phyloP scores from a whole-genome alignment of 2,329 filamentous ascomycete species.

The Trichophyton rubrum region DNA sequence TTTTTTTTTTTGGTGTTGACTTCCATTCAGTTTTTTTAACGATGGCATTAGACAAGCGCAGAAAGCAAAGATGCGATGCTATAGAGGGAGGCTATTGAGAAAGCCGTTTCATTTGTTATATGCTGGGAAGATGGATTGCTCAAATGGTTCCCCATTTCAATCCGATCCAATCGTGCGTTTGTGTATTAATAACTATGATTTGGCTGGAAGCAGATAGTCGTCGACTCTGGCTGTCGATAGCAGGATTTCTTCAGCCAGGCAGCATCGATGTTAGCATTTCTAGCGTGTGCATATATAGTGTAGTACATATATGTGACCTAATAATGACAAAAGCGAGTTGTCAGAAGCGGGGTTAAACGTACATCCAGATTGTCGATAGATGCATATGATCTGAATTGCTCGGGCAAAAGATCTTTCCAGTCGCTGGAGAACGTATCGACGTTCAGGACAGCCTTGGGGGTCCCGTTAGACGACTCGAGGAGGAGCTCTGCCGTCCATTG shows the following conservation, averaged over 20 bases:
- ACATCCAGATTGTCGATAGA: slow-evolving; percentile 24
- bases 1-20: background rate
- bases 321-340: too few species aligned
- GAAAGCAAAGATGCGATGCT: background rate
- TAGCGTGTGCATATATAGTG: background rate
- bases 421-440: background rate
- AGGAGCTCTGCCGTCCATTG: slow-evolving; percentile 30
- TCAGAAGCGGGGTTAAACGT: slow-evolving; percentile 4
- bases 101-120: slow-evolving; percentile 2
- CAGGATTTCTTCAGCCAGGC: slow-evolving; percentile 18
- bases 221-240: slow-evolving; percentile 25
- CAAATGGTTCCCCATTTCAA: background rate
- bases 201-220: slow-evolving; percentile 25
- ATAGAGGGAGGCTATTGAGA: background rate
- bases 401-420: slow-evolving; percentile 35
- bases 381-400: slow-evolving; percentile 29
- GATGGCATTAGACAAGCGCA: slow-evolving; percentile 4
- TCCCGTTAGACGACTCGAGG: slow-evolving; percentile 28
- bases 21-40: background rate
- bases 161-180: background rate
- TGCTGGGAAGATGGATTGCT: background rate
- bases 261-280: slow-evolving; percentile 4
- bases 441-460: slow-evolving; percentile 11
- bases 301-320: background rate
- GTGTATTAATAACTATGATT: background rate